These are phyloP conservation scores for Dissophora ornata DNA, from an alignment of 192 early-diverging fungal species.

Conservation along the genomic window DNA sequence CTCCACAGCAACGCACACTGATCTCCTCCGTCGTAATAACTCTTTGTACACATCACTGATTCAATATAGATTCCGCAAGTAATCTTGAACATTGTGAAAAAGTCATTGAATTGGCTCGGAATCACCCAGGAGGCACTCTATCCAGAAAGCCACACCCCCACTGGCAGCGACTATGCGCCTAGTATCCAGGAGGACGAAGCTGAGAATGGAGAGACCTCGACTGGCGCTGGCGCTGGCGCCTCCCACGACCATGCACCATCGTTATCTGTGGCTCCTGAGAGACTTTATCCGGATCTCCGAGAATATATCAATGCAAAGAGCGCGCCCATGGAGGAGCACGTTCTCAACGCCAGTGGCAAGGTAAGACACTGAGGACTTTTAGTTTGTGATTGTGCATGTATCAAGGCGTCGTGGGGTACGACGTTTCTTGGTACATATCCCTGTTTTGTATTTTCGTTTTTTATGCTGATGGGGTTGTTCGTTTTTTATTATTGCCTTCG, in stretches of 20 bases:
- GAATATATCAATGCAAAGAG: slow-evolving; percentile 15
- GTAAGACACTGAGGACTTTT: slow-evolving; percentile 1
- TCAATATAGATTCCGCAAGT: slow-evolving; percentile 19
- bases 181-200: too few species aligned
- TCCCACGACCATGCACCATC: neutral
- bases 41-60: too few species aligned
- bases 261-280: neutral
- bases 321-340: neutral
- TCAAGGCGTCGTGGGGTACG: too few species aligned
- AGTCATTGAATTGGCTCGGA: slow-evolving; percentile 24
- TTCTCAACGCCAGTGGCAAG: neutral
- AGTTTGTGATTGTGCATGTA: too few species aligned
- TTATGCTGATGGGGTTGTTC: neutral
- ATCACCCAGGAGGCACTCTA: slow-evolving; percentile 14
- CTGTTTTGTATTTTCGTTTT: neutral
- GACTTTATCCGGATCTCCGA: slow-evolving; percentile 22
- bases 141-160: slow-evolving; percentile 11
- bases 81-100: slow-evolving; percentile 24
- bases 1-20: neutral
- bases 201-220: neutral
- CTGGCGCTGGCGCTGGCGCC: neutral
- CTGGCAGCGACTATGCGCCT: too few species aligned
- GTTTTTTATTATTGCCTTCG: neutral
- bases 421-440: too few species aligned
- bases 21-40: neutral